Percentiles rank a stretch among this genome's conserved stretches.
Evolutionary conservation across 2,329 filamentous ascomycete species (phyloP).

Genomic region (Phyllosticta citrichinensis): DNA sequence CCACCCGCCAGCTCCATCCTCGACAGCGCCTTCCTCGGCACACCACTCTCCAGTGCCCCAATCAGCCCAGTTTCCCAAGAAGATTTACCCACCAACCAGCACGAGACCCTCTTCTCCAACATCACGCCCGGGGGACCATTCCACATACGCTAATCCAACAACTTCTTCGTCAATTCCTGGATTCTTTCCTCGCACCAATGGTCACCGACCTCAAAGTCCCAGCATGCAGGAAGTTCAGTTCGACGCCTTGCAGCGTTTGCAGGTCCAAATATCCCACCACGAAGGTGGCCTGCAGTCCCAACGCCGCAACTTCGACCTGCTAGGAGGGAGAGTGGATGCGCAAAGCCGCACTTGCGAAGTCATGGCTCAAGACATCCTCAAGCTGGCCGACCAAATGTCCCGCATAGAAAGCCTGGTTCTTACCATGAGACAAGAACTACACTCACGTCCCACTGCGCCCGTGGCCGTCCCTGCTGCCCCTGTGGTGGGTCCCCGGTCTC

Average conservation of each 20-base stretch:
- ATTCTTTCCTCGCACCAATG: constrained; percentile 11
- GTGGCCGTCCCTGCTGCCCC: constrained; percentile 5
- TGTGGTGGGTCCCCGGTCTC: constrained; percentile 1
- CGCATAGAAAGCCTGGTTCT: constrained; percentile 28
- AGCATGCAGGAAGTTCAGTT: constrained; percentile 22
- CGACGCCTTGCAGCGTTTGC: constrained; percentile 35
- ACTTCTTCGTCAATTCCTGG: constrained; percentile 13
- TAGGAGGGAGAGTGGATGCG: constrained; percentile 24
- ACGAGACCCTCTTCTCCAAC: constrained; percentile 13
- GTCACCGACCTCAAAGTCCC: constrained; percentile 19
- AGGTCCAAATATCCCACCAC: constrained; percentile 40
- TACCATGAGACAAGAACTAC: constrained; percentile 26
- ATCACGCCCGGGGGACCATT: constrained; percentile 15
- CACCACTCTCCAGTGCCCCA: constrained; percentile 12
- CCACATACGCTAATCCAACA: constrained; percentile 5
- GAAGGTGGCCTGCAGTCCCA: constrained; percentile 27
- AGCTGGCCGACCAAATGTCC: constrained; percentile 32
- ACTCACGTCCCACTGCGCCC: constrained; percentile 13
- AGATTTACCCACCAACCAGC: constrained; percentile 3
- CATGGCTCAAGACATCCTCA: constrained; percentile 29
- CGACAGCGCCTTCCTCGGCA: constrained; percentile 13
- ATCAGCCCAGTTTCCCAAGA: constrained; percentile 6
- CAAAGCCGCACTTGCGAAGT: constrained; percentile 28
- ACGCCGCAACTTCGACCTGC: constrained; percentile 24
- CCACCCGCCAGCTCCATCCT: constrained; percentile 14